These are phyloP conservation scores for Ceratocystis albifundus DNA, from an alignment of 2,329 filamentous ascomycete species.

Conservation along the genomic window DNA sequence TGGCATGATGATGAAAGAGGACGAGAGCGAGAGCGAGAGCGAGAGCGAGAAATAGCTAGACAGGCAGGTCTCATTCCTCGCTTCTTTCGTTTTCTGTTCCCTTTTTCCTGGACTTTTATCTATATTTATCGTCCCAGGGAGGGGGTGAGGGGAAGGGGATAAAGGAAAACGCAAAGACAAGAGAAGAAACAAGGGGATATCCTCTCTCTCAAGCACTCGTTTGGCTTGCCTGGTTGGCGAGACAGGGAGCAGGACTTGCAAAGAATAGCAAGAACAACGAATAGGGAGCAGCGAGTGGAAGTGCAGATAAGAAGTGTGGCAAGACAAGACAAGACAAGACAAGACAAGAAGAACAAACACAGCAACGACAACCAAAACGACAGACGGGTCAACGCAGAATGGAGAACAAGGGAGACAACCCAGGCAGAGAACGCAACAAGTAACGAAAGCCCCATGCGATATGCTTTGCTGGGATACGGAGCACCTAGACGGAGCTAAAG, in stretches of 20 bases:
- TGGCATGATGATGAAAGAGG: background rate
- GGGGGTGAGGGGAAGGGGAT: background rate
- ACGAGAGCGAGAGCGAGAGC: background rate
- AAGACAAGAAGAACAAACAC: too few relatives aligned
- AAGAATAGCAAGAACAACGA: background rate
- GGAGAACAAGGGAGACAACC: background rate
- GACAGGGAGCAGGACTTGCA: background rate
- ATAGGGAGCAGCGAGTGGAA: background rate
- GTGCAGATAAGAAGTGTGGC: background rate
- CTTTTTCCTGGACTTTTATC: background rate
- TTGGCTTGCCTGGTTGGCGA: constrained; percentile 1
- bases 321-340: background rate
- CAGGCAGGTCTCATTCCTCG: background rate
- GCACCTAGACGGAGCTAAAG: too few relatives aligned
- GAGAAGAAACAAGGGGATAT: background rate
- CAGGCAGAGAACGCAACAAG: background rate
- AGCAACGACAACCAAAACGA: background rate
- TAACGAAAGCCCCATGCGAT: background rate
- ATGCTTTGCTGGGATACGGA: too few relatives aligned
- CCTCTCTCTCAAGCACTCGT: background rate
- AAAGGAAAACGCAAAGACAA: background rate
- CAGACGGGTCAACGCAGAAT: background rate
- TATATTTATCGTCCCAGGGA: background rate
- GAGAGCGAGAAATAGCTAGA: background rate
- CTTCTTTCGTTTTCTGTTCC: background rate